Percentiles rank a stretch among this genome's conserved stretches.
Evolutionary conservation across 2,329 filamentous ascomycete species (phyloP).

Genomic region (Colletotrichum salicis): DNA sequence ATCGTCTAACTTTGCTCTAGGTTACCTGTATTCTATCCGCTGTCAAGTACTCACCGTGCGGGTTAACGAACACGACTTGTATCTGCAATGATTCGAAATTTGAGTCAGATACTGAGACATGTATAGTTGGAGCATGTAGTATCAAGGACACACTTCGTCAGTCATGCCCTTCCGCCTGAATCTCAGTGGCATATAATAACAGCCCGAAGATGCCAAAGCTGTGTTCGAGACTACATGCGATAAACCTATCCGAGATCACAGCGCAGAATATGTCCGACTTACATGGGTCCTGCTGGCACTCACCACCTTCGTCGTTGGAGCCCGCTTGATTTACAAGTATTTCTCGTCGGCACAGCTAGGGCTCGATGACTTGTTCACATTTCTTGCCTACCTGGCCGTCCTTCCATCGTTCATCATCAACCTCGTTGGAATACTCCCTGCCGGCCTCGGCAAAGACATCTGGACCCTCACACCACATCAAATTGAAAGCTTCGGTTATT

Average conservation of each 20-base stretch:
- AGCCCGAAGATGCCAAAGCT: slow-evolving; percentile 8
- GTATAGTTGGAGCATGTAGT: slow-evolving; percentile 18
- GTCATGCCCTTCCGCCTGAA: neutral
- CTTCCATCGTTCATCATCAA: slow-evolving; percentile 40
- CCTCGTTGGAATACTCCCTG: slow-evolving; percentile 37
- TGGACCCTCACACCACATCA: slow-evolving; percentile 44
- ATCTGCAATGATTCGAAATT: slow-evolving; percentile 26
- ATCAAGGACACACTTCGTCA: slow-evolving; percentile 29
- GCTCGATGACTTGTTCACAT: slow-evolving; percentile 45
- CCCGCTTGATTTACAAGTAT: slow-evolving; percentile 46
- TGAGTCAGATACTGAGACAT: slow-evolving; percentile 13
- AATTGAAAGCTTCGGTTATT: slow-evolving; percentile 41
- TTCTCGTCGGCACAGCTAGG: slow-evolving; percentile 41
- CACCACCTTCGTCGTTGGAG: slow-evolving; percentile 42
- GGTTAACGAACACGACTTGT: slow-evolving; percentile 16
- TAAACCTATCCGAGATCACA: slow-evolving; percentile 19
- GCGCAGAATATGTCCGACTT: slow-evolving; percentile 13
- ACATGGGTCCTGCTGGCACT: slow-evolving; percentile 22
- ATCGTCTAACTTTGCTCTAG: slow-evolving; percentile 4
- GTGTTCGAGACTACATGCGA: slow-evolving; percentile 26
- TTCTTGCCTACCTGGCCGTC: slow-evolving; percentile 37
- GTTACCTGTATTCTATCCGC: slow-evolving; percentile 21
- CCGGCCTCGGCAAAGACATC: slow-evolving; percentile 47
- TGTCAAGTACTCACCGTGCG: slow-evolving; percentile 15
- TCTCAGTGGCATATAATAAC: neutral